Base-by-base conservation (phyloP, 495 filamentous ascomycete species). In the Tuber calosporum region DNA sequence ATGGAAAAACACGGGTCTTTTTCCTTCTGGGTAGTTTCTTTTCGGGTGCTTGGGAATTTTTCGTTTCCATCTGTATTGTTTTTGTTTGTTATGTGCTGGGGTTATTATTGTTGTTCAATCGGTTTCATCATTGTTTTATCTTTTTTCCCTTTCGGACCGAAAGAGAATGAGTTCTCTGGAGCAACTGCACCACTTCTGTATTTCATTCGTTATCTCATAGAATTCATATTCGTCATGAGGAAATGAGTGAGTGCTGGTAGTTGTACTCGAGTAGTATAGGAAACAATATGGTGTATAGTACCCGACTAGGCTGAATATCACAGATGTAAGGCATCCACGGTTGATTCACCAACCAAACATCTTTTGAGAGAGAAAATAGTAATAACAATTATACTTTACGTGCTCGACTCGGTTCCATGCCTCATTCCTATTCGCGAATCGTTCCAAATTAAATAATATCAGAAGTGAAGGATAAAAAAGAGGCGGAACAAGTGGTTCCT, bases 11-110 rank as follows among this genome's bases (percentile, higher is more conserved):
- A 62, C n/a, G 53, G 53, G 26, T 34, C n/a, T n/a, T 62, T 62
- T 62, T 26, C 6, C 26, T 26, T 62, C 53, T 62, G 53, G 53
- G 9, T 26, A 62, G 53, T 62, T 62, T 58, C 53, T 30, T 58
- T 62, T 62, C 53, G 26, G 53, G 53, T 62, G 53, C 53, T 19
- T 62, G 53, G 53, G 53, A 62, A 62, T 62, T 62, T 62, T 62
- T 34, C 34, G 53, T 62, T 62, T 62, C 53, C 53, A 34, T 30
- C 13, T 62, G 53, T 62, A 62, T 62, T 62, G 53, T 62, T 62
- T 30, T 62, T 62, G 53, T 62, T 62, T 30, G 53, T 62, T 62
- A 34, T 15, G 34, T 62, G 53, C 53, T 34, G 53, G 53, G 53
- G 53, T 62, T 62, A 62, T 53, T 48, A 19, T 53, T 22, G 22